Conservation (phyloP, 2,329 filamentous ascomycete genomes). For the Aspergillus texensis region DNA sequence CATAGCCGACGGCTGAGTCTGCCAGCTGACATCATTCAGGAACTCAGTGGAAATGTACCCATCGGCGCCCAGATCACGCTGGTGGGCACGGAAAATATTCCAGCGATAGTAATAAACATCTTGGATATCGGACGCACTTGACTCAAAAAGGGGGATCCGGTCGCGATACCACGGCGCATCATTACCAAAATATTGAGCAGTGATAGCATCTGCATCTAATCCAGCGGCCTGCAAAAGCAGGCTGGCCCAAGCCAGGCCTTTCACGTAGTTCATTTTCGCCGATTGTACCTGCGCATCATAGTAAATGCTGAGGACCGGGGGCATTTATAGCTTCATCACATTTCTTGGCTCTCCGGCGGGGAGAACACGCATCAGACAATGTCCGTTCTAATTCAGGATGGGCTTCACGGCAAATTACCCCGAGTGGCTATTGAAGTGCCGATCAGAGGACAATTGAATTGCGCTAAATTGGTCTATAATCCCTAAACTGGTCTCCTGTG, state of each 20-base stretch:
- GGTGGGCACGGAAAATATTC: slow-evolving; percentile 49
- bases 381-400: background rate
- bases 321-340: background rate
- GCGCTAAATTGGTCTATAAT: background rate
- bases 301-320: background rate
- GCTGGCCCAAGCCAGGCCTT: background rate
- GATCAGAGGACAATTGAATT: background rate
- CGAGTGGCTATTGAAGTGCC: background rate
- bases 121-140: slow-evolving; percentile 17
- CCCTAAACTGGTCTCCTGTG: background rate
- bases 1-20: slow-evolving; percentile 44
- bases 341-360: background rate
- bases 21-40: slow-evolving; percentile 48
- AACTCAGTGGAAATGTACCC: slow-evolving; percentile 52
- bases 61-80: slow-evolving; percentile 45
- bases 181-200: slow-evolving; percentile 19
- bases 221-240: background rate
- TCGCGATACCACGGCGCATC: slow-evolving; percentile 22
- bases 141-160: slow-evolving; percentile 23
- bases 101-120: slow-evolving; percentile 53
- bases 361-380: background rate
- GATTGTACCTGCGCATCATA: background rate
- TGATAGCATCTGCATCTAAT: slow-evolving; percentile 10
- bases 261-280: background rate
- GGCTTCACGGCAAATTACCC: background rate